Percentiles rank a stretch among this genome's conserved stretches.
Evolutionary conservation across 2,329 filamentous ascomycete genomes (phyloP).

Genomic region (Aspergillus pseudoterreus): DNA sequence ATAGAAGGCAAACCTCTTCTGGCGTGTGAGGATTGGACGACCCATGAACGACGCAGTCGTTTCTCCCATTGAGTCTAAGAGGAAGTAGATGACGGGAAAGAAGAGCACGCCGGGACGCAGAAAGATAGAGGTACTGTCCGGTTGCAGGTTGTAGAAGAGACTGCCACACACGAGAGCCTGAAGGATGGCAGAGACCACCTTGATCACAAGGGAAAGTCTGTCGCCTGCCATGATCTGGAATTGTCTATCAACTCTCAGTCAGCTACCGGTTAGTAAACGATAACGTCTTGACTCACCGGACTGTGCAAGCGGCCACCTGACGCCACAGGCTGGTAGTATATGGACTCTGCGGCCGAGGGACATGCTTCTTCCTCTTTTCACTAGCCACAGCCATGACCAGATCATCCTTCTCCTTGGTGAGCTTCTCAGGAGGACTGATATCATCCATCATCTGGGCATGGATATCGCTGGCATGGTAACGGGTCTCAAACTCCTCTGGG

Average conservation of each 20-base stretch:
- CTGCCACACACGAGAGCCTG: constrained; percentile 43
- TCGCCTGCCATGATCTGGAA: constrained; percentile 53
- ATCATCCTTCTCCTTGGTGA: constrained; percentile 27
- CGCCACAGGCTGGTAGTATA: constrained; percentile 29
- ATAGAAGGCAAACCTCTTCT: constrained; percentile 66
- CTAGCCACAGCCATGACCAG: constrained; percentile 24
- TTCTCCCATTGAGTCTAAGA: constrained; percentile 57
- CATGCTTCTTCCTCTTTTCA: constrained; percentile 30
- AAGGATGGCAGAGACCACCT: constrained; percentile 38
- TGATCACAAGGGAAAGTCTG: constrained; percentile 46
- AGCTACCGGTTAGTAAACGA: background rate
- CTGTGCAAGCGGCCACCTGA: constrained; percentile 47
- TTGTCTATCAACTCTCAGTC: constrained; percentile 30
- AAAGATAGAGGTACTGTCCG: constrained; percentile 53
- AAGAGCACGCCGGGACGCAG: constrained; percentile 58
- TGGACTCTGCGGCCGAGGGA: constrained; percentile 27
- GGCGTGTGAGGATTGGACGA: constrained; percentile 63
- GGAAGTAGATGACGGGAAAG: constrained; percentile 59
- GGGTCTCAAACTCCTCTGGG: constrained; percentile 42
- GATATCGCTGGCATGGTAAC: constrained; percentile 51
- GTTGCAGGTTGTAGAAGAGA: constrained; percentile 51
- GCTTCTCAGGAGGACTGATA: constrained; percentile 27
- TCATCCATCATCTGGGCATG: constrained; percentile 51
- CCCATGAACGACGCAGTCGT: constrained; percentile 58
- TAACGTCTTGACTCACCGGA: constrained; percentile 15